These are phyloP conservation scores for Naganishia antarctica DNA, from an alignment of 768 basidiomycete species.

Conservation along the genomic window DNA sequence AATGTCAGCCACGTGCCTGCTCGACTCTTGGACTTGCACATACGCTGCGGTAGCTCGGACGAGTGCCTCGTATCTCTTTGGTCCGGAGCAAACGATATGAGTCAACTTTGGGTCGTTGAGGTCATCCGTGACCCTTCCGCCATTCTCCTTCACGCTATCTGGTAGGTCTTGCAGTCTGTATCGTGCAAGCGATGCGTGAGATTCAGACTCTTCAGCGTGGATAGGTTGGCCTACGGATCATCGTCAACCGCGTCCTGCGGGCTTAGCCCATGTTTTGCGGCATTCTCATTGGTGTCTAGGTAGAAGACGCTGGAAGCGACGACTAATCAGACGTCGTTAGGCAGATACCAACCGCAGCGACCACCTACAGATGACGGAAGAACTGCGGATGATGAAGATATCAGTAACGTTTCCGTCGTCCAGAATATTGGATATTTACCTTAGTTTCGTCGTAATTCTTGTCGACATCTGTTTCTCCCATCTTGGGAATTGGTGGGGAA, in stretches of 20 bases:
- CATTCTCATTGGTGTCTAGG: slow-evolving; percentile 74
- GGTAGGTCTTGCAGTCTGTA: slow-evolving; percentile 51
- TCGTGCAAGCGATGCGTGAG: slow-evolving; percentile 41
- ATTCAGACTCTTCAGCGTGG: not conserved
- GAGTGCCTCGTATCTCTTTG: slow-evolving; percentile 65
- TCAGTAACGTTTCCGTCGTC: not conserved
- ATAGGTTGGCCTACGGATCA: slow-evolving; percentile 16
- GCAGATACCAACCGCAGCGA: too few species aligned
- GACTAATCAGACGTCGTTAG: slow-evolving; percentile 1
- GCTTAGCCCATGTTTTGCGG: slow-evolving; percentile 60
- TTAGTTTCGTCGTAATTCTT: slow-evolving; percentile 72
- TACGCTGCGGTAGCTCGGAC: slow-evolving; percentile 57
- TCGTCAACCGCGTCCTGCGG: slow-evolving; percentile 9
- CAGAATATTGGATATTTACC: slow-evolving; percentile 25
- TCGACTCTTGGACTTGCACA: slow-evolving; percentile 63
- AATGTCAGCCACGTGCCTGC: too few species aligned
- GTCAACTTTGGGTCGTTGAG: slow-evolving; percentile 75
- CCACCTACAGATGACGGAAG: slow-evolving; percentile 72
- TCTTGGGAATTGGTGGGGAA: slow-evolving; percentile 51
- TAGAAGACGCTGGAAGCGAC: slow-evolving; percentile 66
- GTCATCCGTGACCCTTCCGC: slow-evolving; percentile 62
- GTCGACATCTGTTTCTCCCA: slow-evolving; percentile 67
- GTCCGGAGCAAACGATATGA: slow-evolving; percentile 77
- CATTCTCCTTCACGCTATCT: slow-evolving; percentile 59
- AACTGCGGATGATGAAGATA: slow-evolving; percentile 50